phyloP scores from a whole-genome alignment of 352 stramenopile species.

The Pythium aristosporum region DNA sequence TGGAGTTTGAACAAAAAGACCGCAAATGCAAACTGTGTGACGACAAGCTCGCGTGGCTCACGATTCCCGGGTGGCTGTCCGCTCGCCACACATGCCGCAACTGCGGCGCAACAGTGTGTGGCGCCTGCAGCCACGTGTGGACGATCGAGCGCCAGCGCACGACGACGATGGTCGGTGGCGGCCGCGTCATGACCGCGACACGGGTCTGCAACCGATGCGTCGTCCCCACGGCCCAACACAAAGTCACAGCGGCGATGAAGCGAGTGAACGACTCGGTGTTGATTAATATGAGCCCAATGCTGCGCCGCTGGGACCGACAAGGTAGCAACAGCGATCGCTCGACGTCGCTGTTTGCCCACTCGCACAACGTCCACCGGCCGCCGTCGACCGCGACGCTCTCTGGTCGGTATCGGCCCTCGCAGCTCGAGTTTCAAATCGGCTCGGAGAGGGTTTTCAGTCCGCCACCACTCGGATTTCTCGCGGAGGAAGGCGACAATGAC shows the following conservation, averaged over 20 bases:
- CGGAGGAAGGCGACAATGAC: background rate
- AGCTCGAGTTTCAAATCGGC: constrained; percentile 19
- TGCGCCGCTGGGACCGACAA: background rate
- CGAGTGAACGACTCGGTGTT: background rate
- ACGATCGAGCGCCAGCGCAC: constrained; percentile 18
- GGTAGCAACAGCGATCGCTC: background rate
- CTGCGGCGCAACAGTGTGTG: constrained; percentile 15
- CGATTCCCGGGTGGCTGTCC: constrained; percentile 7
- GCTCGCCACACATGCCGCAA: constrained; percentile 21
- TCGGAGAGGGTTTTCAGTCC: background rate
- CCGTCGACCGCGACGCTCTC: background rate
- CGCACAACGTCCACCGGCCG: background rate
- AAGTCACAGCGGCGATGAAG: background rate
- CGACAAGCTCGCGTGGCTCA: background rate
- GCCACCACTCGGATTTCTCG: too few species aligned
- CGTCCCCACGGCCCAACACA: background rate
- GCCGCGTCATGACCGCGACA: constrained; percentile 18
- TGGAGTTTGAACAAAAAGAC: constrained; percentile 19
- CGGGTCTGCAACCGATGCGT: constrained; percentile 17
- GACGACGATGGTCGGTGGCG: constrained; percentile 12
- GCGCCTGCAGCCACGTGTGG: constrained; percentile 16
- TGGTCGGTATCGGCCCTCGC: constrained; percentile 9
- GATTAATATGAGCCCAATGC: background rate
- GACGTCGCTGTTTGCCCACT: background rate
- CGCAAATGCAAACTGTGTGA: constrained; percentile 1